Conservation (phyloP, 768 basidiomycete species). For the Lentinus brumalis region DNA sequence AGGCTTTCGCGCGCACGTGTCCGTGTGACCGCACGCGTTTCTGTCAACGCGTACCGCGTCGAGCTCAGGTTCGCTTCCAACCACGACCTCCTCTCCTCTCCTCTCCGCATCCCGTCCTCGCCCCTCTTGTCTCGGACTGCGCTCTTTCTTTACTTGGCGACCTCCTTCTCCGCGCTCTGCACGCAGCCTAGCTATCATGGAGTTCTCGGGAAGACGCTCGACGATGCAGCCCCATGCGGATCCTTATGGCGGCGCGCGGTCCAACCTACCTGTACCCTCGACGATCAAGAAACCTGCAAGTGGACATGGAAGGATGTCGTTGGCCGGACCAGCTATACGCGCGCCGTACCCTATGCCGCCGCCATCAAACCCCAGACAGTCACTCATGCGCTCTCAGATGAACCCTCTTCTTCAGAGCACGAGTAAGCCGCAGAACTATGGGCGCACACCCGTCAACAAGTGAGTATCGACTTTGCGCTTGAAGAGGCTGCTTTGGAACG, state of each 20-base stretch:
- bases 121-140: neutral
- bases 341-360: constrained; percentile 46
- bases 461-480: constrained; percentile 34
- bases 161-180: neutral
- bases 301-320: constrained; percentile 59
- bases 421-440: constrained; percentile 56
- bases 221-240: constrained; percentile 59
- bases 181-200: constrained; percentile 30
- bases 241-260: constrained; percentile 51
- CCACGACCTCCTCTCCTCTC: constrained; percentile 8
- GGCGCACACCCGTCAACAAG: constrained; percentile 77
- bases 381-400: constrained; percentile 68
- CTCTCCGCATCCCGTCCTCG: neutral
- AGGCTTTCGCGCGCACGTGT: constrained; percentile 17
- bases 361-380: constrained; percentile 63
- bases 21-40: constrained; percentile 21
- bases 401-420: constrained; percentile 74
- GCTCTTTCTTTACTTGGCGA: neutral
- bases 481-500: neutral
- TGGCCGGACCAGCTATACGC: constrained; percentile 75
- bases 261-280: constrained; percentile 72
- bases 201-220: constrained; percentile 52
- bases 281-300: constrained; percentile 69
- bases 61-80: constrained; percentile 12
- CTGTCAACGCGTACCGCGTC: constrained; percentile 15